phyloP scores from a whole-genome alignment of 495 filamentous ascomycete genomes.

The Haplographium delicatum region DNA sequence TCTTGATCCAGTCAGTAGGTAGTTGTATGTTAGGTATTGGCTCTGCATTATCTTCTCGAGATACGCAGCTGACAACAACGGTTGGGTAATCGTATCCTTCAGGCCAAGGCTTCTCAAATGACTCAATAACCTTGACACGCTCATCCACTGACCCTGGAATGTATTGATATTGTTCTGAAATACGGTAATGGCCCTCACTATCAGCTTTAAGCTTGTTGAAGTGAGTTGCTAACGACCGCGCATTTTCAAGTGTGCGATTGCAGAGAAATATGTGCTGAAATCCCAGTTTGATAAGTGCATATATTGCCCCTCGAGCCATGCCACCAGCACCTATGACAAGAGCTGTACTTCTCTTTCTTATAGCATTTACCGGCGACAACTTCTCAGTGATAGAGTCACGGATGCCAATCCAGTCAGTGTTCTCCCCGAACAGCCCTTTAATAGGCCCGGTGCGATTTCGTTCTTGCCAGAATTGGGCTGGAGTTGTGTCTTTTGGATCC shows the following conservation, averaged over 20 bases:
- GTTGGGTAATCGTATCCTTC: slow-evolving; percentile 55
- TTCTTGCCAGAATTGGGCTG: too few species aligned
- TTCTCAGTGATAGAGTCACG: slow-evolving; percentile 59
- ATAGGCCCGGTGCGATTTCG: slow-evolving; percentile 59
- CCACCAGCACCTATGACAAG: slow-evolving; percentile 73
- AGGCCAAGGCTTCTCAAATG: slow-evolving; percentile 57
- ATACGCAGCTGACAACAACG: slow-evolving; percentile 68
- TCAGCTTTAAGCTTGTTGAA: slow-evolving; percentile 43
- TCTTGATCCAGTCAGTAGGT: slow-evolving; percentile 64
- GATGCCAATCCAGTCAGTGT: slow-evolving; percentile 79
- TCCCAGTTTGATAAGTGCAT: slow-evolving; percentile 68
- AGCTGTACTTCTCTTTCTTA: slow-evolving; percentile 58
- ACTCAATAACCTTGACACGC: slow-evolving; percentile 45
- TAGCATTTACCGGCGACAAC: slow-evolving; percentile 72
- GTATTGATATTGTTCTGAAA: too few species aligned
- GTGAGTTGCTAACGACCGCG: slow-evolving; percentile 52
- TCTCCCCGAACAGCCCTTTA: slow-evolving; percentile 67
- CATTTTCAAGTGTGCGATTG: slow-evolving; percentile 57
- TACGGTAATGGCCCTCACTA: too few species aligned
- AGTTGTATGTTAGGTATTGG: slow-evolving; percentile 66
- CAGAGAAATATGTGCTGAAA: slow-evolving; percentile 71
- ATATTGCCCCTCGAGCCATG: slow-evolving; percentile 75
- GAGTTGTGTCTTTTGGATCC: too few species aligned
- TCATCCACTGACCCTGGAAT: too few species aligned
- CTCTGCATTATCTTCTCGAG: slow-evolving; percentile 48